phyloP scores from a whole-genome alignment of 257 asterid species.

The Solanum sejunctum region DNA sequence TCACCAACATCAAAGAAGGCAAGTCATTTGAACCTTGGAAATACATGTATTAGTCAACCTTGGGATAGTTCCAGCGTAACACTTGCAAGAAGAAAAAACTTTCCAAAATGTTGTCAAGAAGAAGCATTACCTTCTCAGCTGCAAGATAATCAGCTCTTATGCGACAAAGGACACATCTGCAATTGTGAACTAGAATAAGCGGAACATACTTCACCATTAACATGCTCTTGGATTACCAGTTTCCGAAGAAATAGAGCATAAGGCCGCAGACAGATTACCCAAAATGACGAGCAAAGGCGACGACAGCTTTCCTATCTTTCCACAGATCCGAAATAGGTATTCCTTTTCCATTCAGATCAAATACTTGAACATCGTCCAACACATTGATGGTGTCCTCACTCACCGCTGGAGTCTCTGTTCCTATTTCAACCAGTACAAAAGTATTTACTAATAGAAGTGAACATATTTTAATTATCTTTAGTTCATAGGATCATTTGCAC shows the following conservation, averaged over 20 bases:
- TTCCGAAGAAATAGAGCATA: neutral
- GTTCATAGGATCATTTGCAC: neutral
- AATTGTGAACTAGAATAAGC: neutral
- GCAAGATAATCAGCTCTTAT: constrained; percentile 85
- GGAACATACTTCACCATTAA: neutral
- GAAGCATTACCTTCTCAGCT: constrained; percentile 51
- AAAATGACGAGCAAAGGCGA: constrained; percentile 97
- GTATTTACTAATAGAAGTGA: neutral
- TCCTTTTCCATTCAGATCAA: constrained; percentile 53
- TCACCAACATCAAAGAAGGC: neutral
- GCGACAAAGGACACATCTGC: constrained; percentile 93
- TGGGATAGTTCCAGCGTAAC: neutral
- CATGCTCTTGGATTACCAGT: neutral
- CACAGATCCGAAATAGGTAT: constrained; percentile 70
- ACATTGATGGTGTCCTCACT: constrained; percentile 23
- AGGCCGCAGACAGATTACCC: constrained; percentile 32
- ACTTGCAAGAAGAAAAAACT: neutral
- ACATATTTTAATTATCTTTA: neutral
- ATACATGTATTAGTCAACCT: neutral
- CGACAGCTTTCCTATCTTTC: constrained; percentile 91
- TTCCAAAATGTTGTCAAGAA: neutral
- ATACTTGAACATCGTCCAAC: constrained; percentile 54
- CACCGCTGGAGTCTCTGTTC: constrained; percentile 26
- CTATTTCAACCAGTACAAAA: constrained; percentile 10
- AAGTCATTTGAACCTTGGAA: neutral